Percentiles rank a stretch among this genome's conserved stretches.
Evolutionary conservation across 2,329 filamentous ascomycete genomes (phyloP).

Genomic region (Macrophomina tecta): DNA sequence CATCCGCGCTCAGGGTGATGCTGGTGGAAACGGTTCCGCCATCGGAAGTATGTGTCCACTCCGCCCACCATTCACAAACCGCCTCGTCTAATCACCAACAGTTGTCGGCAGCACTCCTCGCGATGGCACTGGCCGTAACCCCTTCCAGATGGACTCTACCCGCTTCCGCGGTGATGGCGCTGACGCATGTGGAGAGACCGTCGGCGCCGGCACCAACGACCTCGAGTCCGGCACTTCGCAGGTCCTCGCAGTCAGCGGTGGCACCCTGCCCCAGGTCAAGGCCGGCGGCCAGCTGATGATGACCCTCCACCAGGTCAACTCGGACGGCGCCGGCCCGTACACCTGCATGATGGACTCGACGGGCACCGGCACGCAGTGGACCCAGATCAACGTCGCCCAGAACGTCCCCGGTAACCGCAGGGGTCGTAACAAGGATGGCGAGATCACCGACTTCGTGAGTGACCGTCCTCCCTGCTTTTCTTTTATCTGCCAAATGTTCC

Average conservation of each 20-base stretch:
- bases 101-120: conserved; percentile 64
- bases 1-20: conserved; percentile 62
- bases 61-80: background rate
- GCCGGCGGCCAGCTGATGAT: conserved; percentile 64
- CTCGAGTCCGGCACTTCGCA: conserved; percentile 62
- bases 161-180: conserved; percentile 63
- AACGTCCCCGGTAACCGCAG: conserved; percentile 60
- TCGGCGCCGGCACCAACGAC: conserved; percentile 62
- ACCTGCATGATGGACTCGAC: conserved; percentile 69
- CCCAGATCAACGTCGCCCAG: conserved; percentile 60
- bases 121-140: conserved; percentile 64
- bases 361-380: conserved; percentile 61
- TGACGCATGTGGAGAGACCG: conserved; percentile 64
- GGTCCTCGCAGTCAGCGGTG: conserved; percentile 65
- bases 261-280: conserved; percentile 63
- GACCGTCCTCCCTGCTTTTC: background rate
- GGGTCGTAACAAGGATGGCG: conserved; percentile 41
- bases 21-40: conserved; percentile 58
- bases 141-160: conserved; percentile 70
- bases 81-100: conserved; percentile 28
- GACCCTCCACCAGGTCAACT: conserved; percentile 72
- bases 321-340: conserved; percentile 70
- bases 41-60: conserved; percentile 52
- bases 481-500: too few species aligned
- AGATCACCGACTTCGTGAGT: conserved; percentile 32